Base-by-base conservation (phyloP, 2,329 filamentous ascomycete species). In the Colletotrichum magnum region DNA sequence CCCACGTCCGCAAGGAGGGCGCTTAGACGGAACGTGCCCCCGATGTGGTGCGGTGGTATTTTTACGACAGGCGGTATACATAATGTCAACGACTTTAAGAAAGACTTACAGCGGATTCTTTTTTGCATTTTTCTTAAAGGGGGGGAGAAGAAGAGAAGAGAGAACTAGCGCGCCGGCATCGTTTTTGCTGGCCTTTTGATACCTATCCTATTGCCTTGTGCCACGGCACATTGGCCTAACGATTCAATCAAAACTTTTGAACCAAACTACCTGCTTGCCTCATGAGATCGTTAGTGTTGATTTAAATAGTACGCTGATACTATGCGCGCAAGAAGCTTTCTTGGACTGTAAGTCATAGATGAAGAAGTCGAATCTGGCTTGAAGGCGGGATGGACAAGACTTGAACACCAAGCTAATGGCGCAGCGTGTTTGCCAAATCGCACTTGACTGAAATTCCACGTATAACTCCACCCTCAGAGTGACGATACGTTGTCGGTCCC, bases 1-100 rank as follows among this genome's bases (percentile, higher is more conserved):
- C 47, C 62, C 57, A 69, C 50, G 62, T 69, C 63, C 67, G 67
- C 62, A 69, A 69, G 57, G 67, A 69, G 62, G 50, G 48, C 10
- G 67, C 67, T 47, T 69, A 45, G 21, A 41, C 13, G 16, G 50
- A 16, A 3, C 32, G 5, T 6, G 16, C 18, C 5, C 6, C 21
- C 21, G 15, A 12, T 9, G n/a, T n/a, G 26, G 28, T 6, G 12
- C 13, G 48, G 15, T 10, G 18, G n/a, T 48, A 18, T 43, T n/a
- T n/a, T 61, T 51, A 39, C 32, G 28, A 56, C 24, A n/a, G 32
- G 32, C 32, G n/a, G 21, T 45, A 57, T 57, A 50, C 13, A 24
- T 61, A 60, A 67, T 67, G 24, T 61, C 43, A 21, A 52, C 39
- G 26, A 32, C 18, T 51, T 24, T 24, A 24, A 24, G 26, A 45